Evolutionary conservation across 2,329 filamentous ascomycete genomes (phyloP), one percentile per base, ranked within the genome.

Genomic region (Diaporthe humulicola): DNA sequence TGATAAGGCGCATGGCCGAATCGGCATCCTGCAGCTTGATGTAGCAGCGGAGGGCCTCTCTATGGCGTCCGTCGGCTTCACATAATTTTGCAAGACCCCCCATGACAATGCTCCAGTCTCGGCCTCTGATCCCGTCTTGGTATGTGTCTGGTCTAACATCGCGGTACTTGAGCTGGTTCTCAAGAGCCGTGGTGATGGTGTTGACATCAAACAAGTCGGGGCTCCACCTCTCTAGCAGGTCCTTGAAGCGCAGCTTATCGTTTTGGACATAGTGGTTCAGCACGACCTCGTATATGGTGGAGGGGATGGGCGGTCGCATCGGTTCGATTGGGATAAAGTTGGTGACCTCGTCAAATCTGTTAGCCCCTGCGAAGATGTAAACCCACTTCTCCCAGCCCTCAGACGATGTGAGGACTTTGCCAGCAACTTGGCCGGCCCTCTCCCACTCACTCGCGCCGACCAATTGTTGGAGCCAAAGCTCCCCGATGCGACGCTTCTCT

Each of bases 371-470:
- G 84, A 99, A 99, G 0, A 91, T 93, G 91, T 94, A 97, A 7
- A 97, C 93, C 95, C 96, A 98, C 79, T 97, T 95, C 84, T 98
- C 96, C 97, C 97, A 99, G 78, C 93, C 88, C 64, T 93, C 88
- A 1, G 95, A 91, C 1, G 93, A 95, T 57, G 92, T 92, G 1
- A 99, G 87, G 0, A 98, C 96, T 80, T 93, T 95, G 19, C 93
- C 94, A 74, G 95, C 96, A 5, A 97, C 88, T 79, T 93, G 88
- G 0, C 95, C 96, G 8, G 97, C 97, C 74, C 90, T 87, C 12
- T 82, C 82, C 97, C 97, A 99, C 76, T 96, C 88, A 12, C 91
- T 89, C 0, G 90, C 88, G 48, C 92, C 90, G 45, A 98, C 90
- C 45, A 98, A 89, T 79, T 98, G 94, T 76, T 96, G 92, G 45